Evolutionary conservation across 805 yeast genomes (phyloP).

Genomic region (Allodekkera sacchari): DNA sequence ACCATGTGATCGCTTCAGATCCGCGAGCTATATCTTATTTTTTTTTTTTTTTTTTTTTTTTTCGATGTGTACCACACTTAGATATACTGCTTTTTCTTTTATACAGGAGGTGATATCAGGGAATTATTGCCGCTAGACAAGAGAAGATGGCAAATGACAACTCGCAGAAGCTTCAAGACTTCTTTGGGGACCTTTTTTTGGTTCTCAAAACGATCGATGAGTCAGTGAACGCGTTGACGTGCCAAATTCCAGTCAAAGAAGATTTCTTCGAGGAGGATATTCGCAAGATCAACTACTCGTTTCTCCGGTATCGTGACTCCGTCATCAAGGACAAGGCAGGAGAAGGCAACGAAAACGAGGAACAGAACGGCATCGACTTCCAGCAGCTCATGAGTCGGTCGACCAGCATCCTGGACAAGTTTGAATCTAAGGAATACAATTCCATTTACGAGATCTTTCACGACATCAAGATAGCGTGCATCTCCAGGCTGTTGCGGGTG

Average conservation of each 20-base stretch:
- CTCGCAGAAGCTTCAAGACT: constrained; percentile 9
- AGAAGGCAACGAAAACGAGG: constrained; percentile 3
- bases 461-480: constrained; percentile 53
- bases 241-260: constrained; percentile 30
- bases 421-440: constrained; percentile 30
- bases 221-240: constrained; percentile 7
- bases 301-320: constrained; percentile 27
- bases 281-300: constrained; percentile 33
- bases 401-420: constrained; percentile 37
- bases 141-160: constrained; percentile 10
- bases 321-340: constrained; percentile 15
- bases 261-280: constrained; percentile 39
- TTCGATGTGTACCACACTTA: no score
- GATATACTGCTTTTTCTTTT: no score
- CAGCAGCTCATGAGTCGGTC: constrained; percentile 1
- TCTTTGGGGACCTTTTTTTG: constrained; percentile 15
- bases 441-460: constrained; percentile 53
- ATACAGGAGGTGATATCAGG: no score
- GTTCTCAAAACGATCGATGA: constrained; percentile 19
- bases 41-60: no score
- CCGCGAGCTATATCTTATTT: no score
- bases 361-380: not conserved
- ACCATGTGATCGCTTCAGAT: no score
- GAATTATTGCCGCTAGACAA: no score
- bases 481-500: constrained; percentile 36